Evolutionary conservation across 208 protist species (phyloP).

Genomic region (Trypanosoma vivax): DNA sequence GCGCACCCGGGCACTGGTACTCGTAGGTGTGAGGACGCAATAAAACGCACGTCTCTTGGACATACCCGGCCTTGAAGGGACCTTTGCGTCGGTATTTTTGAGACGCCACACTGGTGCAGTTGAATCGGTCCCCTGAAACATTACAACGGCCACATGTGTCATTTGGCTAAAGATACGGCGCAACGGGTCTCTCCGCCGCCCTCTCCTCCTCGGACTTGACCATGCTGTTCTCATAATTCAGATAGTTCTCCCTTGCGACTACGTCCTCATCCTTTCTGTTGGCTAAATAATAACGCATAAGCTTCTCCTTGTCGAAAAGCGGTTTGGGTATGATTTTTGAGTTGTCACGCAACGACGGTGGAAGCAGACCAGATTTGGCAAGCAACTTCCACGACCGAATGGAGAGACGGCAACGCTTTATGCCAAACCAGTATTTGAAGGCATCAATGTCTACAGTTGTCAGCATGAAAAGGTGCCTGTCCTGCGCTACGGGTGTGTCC

Average conservation of each 20-base stretch:
- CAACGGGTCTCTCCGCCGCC: slow-evolving; percentile 64
- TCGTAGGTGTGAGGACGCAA: too few relatives aligned
- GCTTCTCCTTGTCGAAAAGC: slow-evolving; percentile 88
- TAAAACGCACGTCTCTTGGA: too few relatives aligned
- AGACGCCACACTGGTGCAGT: too few relatives aligned
- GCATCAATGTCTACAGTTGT: slow-evolving; percentile 87
- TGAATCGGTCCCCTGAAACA: too few relatives aligned
- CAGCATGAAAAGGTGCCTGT: slow-evolving; percentile 88
- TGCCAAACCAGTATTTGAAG: slow-evolving; percentile 91
- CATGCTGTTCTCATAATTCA: slow-evolving; percentile 86
- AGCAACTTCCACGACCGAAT: slow-evolving; percentile 81
- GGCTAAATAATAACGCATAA: slow-evolving; percentile 84
- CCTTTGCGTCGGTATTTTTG: too few relatives aligned
- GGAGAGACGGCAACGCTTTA: slow-evolving; percentile 79
- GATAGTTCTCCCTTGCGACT: slow-evolving; percentile 61
- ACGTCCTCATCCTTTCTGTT: slow-evolving; percentile 69
- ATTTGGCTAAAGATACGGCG: slow-evolving; percentile 70
- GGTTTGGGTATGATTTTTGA: slow-evolving; percentile 87
- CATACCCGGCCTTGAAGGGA: too few relatives aligned
- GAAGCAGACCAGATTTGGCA: slow-evolving; percentile 78
- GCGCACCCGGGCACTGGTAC: too few relatives aligned
- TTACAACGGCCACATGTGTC: too few relatives aligned
- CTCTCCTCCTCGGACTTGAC: slow-evolving; percentile 72
- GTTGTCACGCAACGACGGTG: slow-evolving; percentile 77
- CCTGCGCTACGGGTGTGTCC: slow-evolving; percentile 84